Conservation (phyloP, 2,329 filamentous ascomycete genomes). For the Falciphora oryzae region DNA sequence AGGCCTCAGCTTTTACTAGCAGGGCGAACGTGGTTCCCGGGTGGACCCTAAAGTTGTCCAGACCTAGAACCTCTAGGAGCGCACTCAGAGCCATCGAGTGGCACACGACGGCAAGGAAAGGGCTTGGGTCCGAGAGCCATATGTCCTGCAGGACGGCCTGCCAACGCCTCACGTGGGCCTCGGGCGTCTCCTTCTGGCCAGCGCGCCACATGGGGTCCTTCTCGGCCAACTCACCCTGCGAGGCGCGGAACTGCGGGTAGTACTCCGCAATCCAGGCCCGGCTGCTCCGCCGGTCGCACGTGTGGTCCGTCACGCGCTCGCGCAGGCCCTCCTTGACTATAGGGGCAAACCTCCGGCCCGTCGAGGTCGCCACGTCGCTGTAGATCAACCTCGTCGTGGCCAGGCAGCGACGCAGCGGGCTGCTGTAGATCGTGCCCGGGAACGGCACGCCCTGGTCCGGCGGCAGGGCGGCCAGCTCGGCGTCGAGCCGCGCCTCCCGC, state of each 20-base stretch:
- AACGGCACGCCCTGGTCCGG: slow-evolving; percentile 40
- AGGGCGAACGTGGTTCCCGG: background rate
- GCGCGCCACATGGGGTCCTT: slow-evolving; percentile 47
- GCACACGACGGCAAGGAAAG: slow-evolving; percentile 43
- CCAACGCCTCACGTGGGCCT: slow-evolving; percentile 38
- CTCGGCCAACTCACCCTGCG: slow-evolving; percentile 45
- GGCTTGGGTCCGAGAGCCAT: slow-evolving; percentile 32
- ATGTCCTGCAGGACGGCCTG: slow-evolving; percentile 39
- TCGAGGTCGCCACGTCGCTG: slow-evolving; percentile 3
- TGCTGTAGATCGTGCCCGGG: slow-evolving; percentile 50
- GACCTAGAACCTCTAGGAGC: slow-evolving; percentile 31
- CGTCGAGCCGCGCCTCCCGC: background rate
- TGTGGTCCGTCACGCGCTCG: slow-evolving; percentile 55
- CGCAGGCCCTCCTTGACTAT: slow-evolving; percentile 53
- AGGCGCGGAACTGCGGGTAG: slow-evolving; percentile 47
- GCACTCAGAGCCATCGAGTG: slow-evolving; percentile 42
- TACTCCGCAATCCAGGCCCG: slow-evolving; percentile 40
- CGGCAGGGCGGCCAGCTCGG: background rate
- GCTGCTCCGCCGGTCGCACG: slow-evolving; percentile 51
- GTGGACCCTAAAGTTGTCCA: background rate
- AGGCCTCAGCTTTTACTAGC: background rate
- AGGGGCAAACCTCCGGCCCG: slow-evolving; percentile 34
- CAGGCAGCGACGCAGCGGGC: slow-evolving; percentile 52
- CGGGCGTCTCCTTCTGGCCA: slow-evolving; percentile 41
- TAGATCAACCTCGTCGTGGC: slow-evolving; percentile 50